Evolutionary conservation across 2,329 filamentous ascomycete genomes (phyloP), one percentile per base, ranked within the genome.

Genomic region (Metarhizium album): DNA sequence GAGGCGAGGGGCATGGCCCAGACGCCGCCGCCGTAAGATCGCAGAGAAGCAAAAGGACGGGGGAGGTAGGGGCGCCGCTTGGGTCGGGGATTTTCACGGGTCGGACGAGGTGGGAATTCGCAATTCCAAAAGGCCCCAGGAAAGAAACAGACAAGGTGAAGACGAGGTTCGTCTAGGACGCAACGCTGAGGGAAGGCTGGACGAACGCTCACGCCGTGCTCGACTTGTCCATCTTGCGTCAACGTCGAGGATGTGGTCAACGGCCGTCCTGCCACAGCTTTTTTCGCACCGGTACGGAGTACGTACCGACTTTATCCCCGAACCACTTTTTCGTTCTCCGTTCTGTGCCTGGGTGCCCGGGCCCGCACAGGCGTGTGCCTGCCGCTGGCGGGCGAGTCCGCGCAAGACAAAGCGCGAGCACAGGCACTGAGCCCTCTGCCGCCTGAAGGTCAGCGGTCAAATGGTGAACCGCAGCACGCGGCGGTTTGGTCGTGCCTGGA

Each of bases 1-100:
- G 37, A 53, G 51, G 50, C 54, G 43, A 53, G 43, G 46, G 42
- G 48, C 55, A 50, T 51, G 40, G 43, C 49, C 49, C 45, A 23
- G 46, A 23, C n/a, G 35, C 18, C 23, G 22, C 37, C 27, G 48
- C 45, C 43, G 16, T 43, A 23, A 13, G n/a, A 51, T 49, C 31
- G 48, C 35, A 27, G 27, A 47, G 33, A 33, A n/a, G 22, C n/a
- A 29, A 42, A 45, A 38, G n/a, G 43, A 35, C 3, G 27, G 43
- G 22, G 29, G 22, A 18, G 37, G 3, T 24, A 46, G 16, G n/a
- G 4, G 35, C 27, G 42, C 24, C 8, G 16, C 38, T 20, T 23
- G 20, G 11, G 13, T 48, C 40, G 1, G 13, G 18, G 18, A n/a
- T 38, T 40, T 22, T 18, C n/a, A n/a, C 16, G n/a, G 37, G 8